These are phyloP conservation scores for Naematelia aurantialba DNA, from an alignment of 768 basidiomycete species.

Conservation along the genomic window DNA sequence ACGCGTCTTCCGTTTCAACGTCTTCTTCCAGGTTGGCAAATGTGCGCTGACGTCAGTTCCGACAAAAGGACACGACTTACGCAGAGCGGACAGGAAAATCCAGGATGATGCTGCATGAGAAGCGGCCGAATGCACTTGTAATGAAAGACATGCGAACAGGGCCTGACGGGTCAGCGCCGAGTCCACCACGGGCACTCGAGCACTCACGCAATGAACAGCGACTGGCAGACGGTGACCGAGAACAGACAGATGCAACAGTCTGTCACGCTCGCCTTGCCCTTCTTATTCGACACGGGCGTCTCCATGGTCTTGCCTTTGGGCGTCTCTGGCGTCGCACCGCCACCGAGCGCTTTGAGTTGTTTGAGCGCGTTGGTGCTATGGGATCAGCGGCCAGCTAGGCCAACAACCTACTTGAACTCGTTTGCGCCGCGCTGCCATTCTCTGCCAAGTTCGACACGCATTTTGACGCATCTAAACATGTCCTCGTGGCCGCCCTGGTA, in stretches of 20 bases:
- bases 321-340: slow-evolving; percentile 23
- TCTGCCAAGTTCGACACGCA: slow-evolving; percentile 79
- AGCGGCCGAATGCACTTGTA: slow-evolving; percentile 93
- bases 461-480: slow-evolving; percentile 95
- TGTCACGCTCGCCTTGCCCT: slow-evolving; percentile 50
- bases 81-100: slow-evolving; percentile 92
- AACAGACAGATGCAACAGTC: slow-evolving; percentile 96
- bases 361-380: slow-evolving; percentile 62
- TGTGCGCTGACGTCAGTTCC: slow-evolving; percentile 56
- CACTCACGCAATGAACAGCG: slow-evolving; percentile 78
- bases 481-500: slow-evolving; percentile 97
- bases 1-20: slow-evolving; percentile 66
- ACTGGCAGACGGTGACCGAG: slow-evolving; percentile 86
- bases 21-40: slow-evolving; percentile 95
- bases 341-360: slow-evolving; percentile 60
- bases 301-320: slow-evolving; percentile 14
- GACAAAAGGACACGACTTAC: slow-evolving; percentile 26
- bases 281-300: slow-evolving; percentile 16
- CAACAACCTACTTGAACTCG: slow-evolving; percentile 73
- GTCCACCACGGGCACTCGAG: not conserved
- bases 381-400: not conserved
- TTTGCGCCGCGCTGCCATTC: slow-evolving; percentile 88
- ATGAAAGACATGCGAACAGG: slow-evolving; percentile 78
- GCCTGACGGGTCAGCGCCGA: slow-evolving; percentile 47
- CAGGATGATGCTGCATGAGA: slow-evolving; percentile 79